A percentile compares a stretch with the other conserved stretches of the same genome.
phyloP scores from a whole-genome alignment of 305 asterid species.

The Ruellia speciosa region DNA sequence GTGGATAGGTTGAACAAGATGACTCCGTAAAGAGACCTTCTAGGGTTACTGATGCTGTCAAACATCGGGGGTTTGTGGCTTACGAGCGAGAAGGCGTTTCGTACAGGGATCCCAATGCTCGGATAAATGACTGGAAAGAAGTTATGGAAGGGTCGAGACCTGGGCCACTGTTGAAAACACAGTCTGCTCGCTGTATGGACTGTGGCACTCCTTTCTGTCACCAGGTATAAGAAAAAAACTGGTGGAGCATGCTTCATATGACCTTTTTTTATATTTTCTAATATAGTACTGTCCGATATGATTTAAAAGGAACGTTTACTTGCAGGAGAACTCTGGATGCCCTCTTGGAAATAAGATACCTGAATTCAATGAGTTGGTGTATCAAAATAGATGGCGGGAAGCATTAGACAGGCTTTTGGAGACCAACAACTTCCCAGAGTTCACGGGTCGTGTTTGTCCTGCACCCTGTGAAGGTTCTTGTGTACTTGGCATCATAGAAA shows the following conservation, averaged over 20 bases:
- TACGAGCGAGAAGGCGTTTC: slow-evolving; percentile 84
- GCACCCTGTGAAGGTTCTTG: slow-evolving; percentile 99
- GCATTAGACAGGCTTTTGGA: slow-evolving; percentile 96
- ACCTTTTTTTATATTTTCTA: not conserved
- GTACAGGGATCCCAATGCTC: slow-evolving; percentile 72
- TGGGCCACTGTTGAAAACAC: slow-evolving; percentile 81
- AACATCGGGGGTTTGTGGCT: slow-evolving; percentile 83
- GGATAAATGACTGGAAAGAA: slow-evolving; percentile 87
- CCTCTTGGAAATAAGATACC: slow-evolving; percentile 99
- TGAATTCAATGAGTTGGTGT: slow-evolving; percentile 93
- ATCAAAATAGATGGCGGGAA: slow-evolving; percentile 98
- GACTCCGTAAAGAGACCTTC: slow-evolving; percentile 50
- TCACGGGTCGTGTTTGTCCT: slow-evolving; percentile 98
- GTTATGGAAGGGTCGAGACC: slow-evolving; percentile 80
- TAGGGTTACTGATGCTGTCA: slow-evolving; percentile 65
- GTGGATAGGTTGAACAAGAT: slow-evolving; percentile 43
- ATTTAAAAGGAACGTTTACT: not conserved
- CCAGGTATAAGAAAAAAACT: slow-evolving; percentile 43
- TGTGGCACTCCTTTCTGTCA: slow-evolving; percentile 99
- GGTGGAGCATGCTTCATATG: not conserved
- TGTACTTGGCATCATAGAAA: slow-evolving; percentile 94
- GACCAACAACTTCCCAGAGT: slow-evolving; percentile 98
- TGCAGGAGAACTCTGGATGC: slow-evolving; percentile 93
- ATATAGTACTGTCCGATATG: not conserved
- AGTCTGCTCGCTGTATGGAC: slow-evolving; percentile 99